Conservation (phyloP, 1,284 basidiomycete genomes). For the Dichomitus squalens region DNA sequence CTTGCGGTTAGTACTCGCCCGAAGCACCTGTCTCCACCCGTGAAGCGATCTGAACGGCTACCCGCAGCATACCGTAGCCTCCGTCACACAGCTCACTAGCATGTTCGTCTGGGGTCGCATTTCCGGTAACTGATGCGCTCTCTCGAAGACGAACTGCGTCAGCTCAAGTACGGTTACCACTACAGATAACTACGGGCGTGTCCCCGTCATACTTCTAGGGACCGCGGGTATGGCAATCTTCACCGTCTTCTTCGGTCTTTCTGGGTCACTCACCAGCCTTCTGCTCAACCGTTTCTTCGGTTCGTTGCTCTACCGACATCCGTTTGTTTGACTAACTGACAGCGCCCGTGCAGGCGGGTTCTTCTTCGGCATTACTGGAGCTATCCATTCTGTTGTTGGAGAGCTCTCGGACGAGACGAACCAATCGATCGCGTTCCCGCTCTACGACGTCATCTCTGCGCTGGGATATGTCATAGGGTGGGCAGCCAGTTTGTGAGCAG, state of each 20-base stretch:
- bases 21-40: neutral
- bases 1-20: conserved; percentile 27
- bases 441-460: conserved; percentile 64
- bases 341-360: conserved; percentile 31
- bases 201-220: conserved; percentile 60
- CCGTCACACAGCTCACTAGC: conserved; percentile 35
- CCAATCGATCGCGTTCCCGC: conserved; percentile 59
- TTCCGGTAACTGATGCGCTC: conserved; percentile 28
- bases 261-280: conserved; percentile 47
- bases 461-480: conserved; percentile 64
- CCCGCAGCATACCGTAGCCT: conserved; percentile 31
- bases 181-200: conserved; percentile 60
- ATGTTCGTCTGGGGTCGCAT: conserved; percentile 38
- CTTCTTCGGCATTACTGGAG: conserved; percentile 61
- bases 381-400: conserved; percentile 60
- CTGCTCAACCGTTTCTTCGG: conserved; percentile 48
- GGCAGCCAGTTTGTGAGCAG: conserved; percentile 5
- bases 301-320: conserved; percentile 3
- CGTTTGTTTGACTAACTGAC: neutral
- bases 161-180: conserved; percentile 15
- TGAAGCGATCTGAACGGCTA: neutral
- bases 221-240: conserved; percentile 50
- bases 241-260: conserved; percentile 57
- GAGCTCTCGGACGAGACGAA: conserved; percentile 72
- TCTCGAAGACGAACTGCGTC: neutral